Evolutionary conservation across 768 basidiomycete species (phyloP), one percentile per base, ranked within the genome.

Genomic region (Sistotremastrum niveocremeum): DNA sequence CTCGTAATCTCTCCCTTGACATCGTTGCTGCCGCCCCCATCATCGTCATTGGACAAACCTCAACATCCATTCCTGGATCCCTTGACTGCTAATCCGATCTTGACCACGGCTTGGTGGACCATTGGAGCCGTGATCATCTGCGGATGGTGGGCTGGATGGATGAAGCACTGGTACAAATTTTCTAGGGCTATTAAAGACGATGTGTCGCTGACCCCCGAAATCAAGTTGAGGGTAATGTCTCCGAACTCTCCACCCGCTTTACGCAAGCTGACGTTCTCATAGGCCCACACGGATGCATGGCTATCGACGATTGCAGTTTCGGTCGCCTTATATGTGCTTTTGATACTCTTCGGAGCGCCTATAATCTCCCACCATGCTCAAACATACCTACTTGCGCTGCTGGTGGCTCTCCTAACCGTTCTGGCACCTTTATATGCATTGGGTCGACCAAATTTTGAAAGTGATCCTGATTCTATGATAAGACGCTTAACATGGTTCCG

Each of bases 341-440:
- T 80, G 0, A 61, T 89, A 10, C 56, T 85, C 10, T 80, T 94
- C 51, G 89, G 90, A 0, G 86, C 89, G 7, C 83, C 86, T 4
- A 51, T 83, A 10, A 51, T 65, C 32, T 74, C 71, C 81, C 64
- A 77, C 49, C 44, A 68, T 37, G 41, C 65, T 5, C 74, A 80
- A 39, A 94, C 88, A 1, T 76, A 72, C 48, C 67, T 82, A 28
- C 66, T 94, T 33, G 70, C 82, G 7, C 65, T 84, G 11, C 69
- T 90, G 10, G 60, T 90, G 34, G 71, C 87, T 2, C 52, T 82
- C 34, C 66, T 91, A 51, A 67, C 70, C 9, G 66, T 76, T 9
- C 83, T 81, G 52, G 68, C 81, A 0, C 79, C 86, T 7, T 72
- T 77, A 2, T 85, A 83, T 56, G 69, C 77, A 3, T 65, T 89